phyloP scores from a whole-genome alignment of 1,284 basidiomycete genomes.

The Ceratobasidium sp. region DNA sequence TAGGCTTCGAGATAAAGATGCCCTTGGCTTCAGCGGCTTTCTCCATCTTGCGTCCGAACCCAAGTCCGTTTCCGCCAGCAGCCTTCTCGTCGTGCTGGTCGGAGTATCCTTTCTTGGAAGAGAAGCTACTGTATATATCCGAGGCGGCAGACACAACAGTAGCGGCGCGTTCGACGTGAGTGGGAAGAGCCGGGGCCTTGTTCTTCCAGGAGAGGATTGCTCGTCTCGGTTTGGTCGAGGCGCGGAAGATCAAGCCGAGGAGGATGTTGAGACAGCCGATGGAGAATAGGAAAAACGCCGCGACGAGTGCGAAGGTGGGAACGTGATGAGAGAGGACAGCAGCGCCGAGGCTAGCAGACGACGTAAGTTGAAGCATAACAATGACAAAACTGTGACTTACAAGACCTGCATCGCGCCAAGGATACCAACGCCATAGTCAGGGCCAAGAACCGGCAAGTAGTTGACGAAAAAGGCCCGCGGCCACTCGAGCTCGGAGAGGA shows the following conservation, averaged over 20 bases:
- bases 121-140: constrained; percentile 58
- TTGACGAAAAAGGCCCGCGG: constrained; percentile 78
- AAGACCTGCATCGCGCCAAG: constrained; percentile 87
- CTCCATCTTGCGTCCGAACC: constrained; percentile 83
- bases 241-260: constrained; percentile 80
- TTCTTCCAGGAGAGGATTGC: constrained; percentile 77
- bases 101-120: constrained; percentile 56
- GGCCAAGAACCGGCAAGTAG: constrained; percentile 90
- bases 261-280: constrained; percentile 87
- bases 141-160: constrained; percentile 64
- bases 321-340: constrained; percentile 86
- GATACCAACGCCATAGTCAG: constrained; percentile 82
- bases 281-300: constrained; percentile 88
- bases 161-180: constrained; percentile 63
- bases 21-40: constrained; percentile 76
- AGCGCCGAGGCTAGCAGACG: constrained; percentile 69
- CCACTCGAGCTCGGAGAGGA: constrained; percentile 84
- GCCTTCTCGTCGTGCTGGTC: constrained; percentile 66
- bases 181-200: constrained; percentile 70
- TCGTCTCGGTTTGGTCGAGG: constrained; percentile 72
- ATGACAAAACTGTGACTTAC: constrained; percentile 60
- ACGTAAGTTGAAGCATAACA: constrained; percentile 50
- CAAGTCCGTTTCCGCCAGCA: constrained; percentile 66
- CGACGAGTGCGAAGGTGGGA: constrained; percentile 82
- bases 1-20: constrained; percentile 68